Base-by-base conservation (phyloP, 2,329 filamentous ascomycete species). In the Talaromyces piceae region DNA sequence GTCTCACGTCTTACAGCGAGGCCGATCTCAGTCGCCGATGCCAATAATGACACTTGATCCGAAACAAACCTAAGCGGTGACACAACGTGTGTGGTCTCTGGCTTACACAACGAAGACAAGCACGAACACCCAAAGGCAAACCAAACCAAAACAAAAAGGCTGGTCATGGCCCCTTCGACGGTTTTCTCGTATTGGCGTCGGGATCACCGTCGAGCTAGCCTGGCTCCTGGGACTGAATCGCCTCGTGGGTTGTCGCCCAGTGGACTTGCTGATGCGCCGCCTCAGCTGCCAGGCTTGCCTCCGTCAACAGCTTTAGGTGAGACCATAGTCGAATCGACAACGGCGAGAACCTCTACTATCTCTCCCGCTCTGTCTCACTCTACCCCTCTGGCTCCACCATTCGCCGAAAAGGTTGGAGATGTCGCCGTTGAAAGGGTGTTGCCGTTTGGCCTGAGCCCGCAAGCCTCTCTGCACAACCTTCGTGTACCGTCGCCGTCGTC, bases 131-230 rank as follows among this genome's bases (percentile, higher is more conserved):
- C 31, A 37, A 18, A 37, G 5, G 31, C 11, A 13, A 37, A 16
- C 39, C 7, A 12, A 39, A 8, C 27, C 27, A 8, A 3, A 30
- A 8, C 8, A 12, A 25, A 13, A 13, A 41, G 11, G 39, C 23
- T 16, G 39, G 46, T 8, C 31, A 69, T 70, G 67, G 59, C 65
- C 5, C 62, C 67, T 3, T 69, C 67, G 37, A 63, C 66, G 18
- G 67, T 69, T 44, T 70, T 70, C 54, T 67, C 67, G 23, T 70
- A 70, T 54, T 69, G 64, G 67, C 67, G 67, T 50, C 66, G 66
- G 54, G 66, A 69, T 46, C 65, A 68, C 52, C 66, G 67, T 56
- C 66, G 66, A 49, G 64, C 62, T 28, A 63, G 59, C 54, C 62
- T 62, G 31, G 59, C 61, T 27, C 64, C 63, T 51, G 57, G 59